These are phyloP conservation scores for Pulveroboletus sp. DNA, from an alignment of 768 basidiomycete genomes.

Conservation along the genomic window DNA sequence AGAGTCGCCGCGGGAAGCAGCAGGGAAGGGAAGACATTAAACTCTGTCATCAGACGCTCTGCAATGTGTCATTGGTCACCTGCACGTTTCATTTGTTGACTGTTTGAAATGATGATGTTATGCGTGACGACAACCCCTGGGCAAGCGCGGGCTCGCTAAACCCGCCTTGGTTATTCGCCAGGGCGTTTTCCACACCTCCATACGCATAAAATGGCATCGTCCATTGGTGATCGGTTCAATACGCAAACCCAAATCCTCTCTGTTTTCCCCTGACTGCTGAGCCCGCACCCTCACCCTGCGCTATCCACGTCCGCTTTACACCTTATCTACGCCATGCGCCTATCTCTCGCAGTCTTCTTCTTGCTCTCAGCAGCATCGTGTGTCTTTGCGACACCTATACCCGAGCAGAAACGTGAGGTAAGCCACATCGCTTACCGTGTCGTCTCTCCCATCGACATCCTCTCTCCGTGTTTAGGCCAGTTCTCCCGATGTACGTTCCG, in stretches of 20 bases:
- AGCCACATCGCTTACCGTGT: neutral
- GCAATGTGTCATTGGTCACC: neutral
- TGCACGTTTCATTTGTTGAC: neutral
- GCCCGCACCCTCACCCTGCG: too few relatives aligned
- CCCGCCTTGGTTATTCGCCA: conserved; percentile 8
- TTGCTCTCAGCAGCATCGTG: conserved; percentile 12
- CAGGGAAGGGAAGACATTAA: neutral
- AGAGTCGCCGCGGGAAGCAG: neutral
- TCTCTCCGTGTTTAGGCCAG: neutral
- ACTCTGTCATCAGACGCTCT: neutral
- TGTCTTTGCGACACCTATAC: conserved; percentile 11
- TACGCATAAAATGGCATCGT: neutral
- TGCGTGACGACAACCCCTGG: conserved; percentile 8
- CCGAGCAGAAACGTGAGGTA: conserved; percentile 8
- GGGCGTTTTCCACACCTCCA: neutral
- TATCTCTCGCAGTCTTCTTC: conserved; percentile 1
- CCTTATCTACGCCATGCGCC: conserved; percentile 12
- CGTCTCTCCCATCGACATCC: neutral
- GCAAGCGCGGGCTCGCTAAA: conserved; percentile 6
- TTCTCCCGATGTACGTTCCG: neutral
- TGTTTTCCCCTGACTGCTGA: neutral
- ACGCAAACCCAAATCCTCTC: neutral
- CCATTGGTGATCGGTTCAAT: neutral
- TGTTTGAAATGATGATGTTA: neutral
- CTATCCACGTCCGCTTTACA: neutral